Evolutionary conservation across 2,329 filamentous ascomycete species (phyloP), one percentile per base, ranked within the genome.

Genomic region (Ceratocystis variospora): DNA sequence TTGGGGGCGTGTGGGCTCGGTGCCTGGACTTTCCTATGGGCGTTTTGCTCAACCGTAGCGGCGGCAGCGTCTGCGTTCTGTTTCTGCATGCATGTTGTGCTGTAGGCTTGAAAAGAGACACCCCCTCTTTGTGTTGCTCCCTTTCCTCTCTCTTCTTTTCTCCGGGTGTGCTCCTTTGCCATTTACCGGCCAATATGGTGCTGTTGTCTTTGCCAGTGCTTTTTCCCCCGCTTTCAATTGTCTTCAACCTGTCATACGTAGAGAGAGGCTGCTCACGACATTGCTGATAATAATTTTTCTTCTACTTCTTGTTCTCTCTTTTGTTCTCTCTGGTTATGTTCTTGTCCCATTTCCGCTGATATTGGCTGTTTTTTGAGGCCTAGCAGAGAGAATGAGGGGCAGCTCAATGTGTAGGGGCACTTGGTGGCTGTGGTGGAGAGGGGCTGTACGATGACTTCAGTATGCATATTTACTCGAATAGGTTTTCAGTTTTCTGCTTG

Each of bases 381-480:
- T 31, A 33, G 55, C 5, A 59, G 55, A 25, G 55, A 33, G 55
- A 59, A 28, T 19, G 19, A 25, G 25, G 31, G 55, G 15, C 15
- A 59, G 31, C 25, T 5, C 12, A 22, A 19, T n/a, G 55, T 8
- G 28, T 59, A 59, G 55, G 55, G 55, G 55, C 55, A 59, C 55
- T 59, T 59, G 28, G 55, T 59, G 55, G 55, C 55, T 59, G 28
- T 25, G 55, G 55, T 59, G 55, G 55, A 59, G 55, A 59, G 55
- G 55, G 55, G 55, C 55, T 59, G 55, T 59, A 59, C 55, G 31
- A 59, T 59, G 55, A 59, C 55, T 59, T 59, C 55, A 59, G 31
- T 33, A 17, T 59, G 55, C 55, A 59, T 59, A 33, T 33, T 37
- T 37, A 17, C 25, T n/a, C 7, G 12, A 59, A 59, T 17, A 59